Percentiles rank a stretch among this genome's conserved stretches.
Conservation (phyloP, 2,329 filamentous ascomycete genomes). For the Paradendryphiella salina region DNA sequence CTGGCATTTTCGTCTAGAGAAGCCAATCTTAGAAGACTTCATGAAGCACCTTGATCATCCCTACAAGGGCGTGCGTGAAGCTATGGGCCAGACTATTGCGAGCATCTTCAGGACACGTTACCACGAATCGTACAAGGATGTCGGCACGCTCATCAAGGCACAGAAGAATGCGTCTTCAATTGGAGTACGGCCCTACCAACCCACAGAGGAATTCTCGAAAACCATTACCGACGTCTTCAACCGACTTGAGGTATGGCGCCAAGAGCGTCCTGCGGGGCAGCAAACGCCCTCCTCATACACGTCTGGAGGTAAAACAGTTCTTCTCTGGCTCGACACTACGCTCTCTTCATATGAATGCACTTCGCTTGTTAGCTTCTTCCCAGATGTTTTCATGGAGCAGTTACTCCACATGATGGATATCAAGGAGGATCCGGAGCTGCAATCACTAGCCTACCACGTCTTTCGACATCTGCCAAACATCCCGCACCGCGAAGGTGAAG, state of each 20-base stretch:
- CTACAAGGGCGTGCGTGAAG: constrained; percentile 95
- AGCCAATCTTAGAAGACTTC: constrained; percentile 87
- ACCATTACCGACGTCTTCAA: constrained; percentile 76
- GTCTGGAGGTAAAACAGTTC: constrained; percentile 90
- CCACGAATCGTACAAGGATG: constrained; percentile 87
- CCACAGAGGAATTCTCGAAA: constrained; percentile 70
- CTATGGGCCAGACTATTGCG: constrained; percentile 86
- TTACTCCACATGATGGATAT: constrained; percentile 99
- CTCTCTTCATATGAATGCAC: constrained; percentile 91
- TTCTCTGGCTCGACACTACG: constrained; percentile 92
- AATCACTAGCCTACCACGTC: constrained; percentile 92
- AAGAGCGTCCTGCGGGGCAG: constrained; percentile 80
- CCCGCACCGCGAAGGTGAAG: constrained; percentile 84
- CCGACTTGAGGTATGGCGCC: constrained; percentile 83
- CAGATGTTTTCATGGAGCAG: constrained; percentile 84
- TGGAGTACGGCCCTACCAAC: constrained; percentile 80
- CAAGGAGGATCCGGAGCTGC: constrained; percentile 95
- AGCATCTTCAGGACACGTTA: constrained; percentile 90
- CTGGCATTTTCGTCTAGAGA: constrained; percentile 93
- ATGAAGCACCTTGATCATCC: constrained; percentile 91
- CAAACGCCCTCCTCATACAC: constrained; percentile 95
- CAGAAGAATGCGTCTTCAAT: constrained; percentile 82
- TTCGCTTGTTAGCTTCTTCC: constrained; percentile 88
- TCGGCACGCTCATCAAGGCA: constrained; percentile 71
- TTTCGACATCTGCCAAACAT: constrained; percentile 97